Evolutionary conservation across 2,329 filamentous ascomycete genomes (phyloP), one percentile per base, ranked within the genome.

Genomic region (Monilinia aucupariae): DNA sequence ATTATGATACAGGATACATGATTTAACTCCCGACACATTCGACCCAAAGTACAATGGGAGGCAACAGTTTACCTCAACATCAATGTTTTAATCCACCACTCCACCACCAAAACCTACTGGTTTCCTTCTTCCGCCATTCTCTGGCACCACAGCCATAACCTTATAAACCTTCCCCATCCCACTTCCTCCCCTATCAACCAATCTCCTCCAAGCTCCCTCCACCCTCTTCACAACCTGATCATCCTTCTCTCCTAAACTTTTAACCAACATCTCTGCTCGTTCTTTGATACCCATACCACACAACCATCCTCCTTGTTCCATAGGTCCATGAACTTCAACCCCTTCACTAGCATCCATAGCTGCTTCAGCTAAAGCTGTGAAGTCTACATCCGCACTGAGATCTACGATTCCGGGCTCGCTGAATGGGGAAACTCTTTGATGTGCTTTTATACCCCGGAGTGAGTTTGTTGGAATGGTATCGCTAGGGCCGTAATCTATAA

Each of bases 141-240:
- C 89, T 0, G 94, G 94, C 71, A 97, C 74, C 70, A 99, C 91
- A 15, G 92, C 90, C 81, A 99, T 82, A 30, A 86, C 92, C 78
- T 97, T 97, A 75, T 99, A 99, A 27, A 96, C 79, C 77, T 88
- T 92, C 0, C 94, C 94, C 94, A 99, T 99, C 0, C 92, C 93
- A 59, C 85, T 86, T 1, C 86, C 88, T 0, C 90, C 88, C 49
- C 85, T 81, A 74, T 96, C 92, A n/a, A 97, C 85, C 59, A 99
- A 78, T 65, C 94, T 81, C 77, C 85, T 88, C 85, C 91, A 96
- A 0, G 89, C 87, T 66, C 80, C 83, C 67, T 91, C 85, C 39
- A 97, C 80, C 59, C 85, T 84, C 68, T 79, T 80, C 37, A 77
- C 82, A 66, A 80, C 81, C 64, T 83, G 79, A 45, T 80, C 77